Evolutionary conservation across 1,284 basidiomycete genomes (phyloP), one percentile per base, ranked within the genome.

Genomic region (Trichosporon sp.): DNA sequence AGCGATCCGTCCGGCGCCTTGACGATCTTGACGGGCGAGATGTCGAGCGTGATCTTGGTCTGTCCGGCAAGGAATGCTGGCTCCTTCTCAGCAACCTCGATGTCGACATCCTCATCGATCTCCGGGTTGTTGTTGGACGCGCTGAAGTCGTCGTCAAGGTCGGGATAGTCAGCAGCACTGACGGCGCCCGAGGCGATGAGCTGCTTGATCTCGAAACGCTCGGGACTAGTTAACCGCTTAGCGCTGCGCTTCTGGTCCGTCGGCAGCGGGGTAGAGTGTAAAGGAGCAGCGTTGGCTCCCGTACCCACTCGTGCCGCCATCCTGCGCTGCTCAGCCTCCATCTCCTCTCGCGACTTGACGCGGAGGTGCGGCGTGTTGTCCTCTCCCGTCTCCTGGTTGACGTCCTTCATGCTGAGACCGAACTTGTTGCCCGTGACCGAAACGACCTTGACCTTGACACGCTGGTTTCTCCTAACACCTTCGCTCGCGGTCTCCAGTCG

Each of bases 201-300:
- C 83, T 99, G 97, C 83, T 98, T 98, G 83, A 99, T 93, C 86
- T 99, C 97, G 94, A 96, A 99, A 26, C 97, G 90, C 83, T 99
- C 97, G 0, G 97, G 97, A 32, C 93, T 96, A 0, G 96, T 96
- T 70, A 99, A 86, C 16, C 97, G 90, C 81, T 96, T 96, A 1
- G 94, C 93, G 90, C 86, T 66, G 90, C 85, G 65, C 89, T 89
- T 78, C 91, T 94, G 70, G 89, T 83, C 82, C 14, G 71, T 46
- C 32, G 71, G 79, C 12, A 32, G 37, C 4, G 54, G 54, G 10
- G 26, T 8, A 12, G 37, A 66, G 46, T 59, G 14, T 2, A 86
- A 73, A 1, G 85, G 85, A 2, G 84, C 85, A 4, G 83, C 76
- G 74, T 88, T 88, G 56, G 86, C 81, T 10, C 87, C 87, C 2